phyloP scores from a whole-genome alignment of 257 asterid species.

The Mitragyna speciosa region DNA sequence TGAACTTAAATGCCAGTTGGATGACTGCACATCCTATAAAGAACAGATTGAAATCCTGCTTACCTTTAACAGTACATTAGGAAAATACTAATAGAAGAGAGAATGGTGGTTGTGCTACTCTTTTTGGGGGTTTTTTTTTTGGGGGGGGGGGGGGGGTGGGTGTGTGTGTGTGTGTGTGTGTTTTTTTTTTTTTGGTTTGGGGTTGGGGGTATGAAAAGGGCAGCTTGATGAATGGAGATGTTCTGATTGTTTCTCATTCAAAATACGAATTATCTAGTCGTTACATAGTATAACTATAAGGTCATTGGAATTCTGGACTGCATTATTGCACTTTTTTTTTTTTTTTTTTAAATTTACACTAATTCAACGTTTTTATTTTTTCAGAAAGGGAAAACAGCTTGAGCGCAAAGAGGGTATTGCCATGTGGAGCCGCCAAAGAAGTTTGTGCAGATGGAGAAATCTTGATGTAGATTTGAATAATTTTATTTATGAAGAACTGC shows the following conservation, averaged over 20 bases:
- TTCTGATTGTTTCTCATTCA: no score
- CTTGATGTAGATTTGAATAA: conserved; percentile 33
- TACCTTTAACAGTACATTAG: neutral
- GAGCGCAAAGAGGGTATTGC: conserved; percentile 31
- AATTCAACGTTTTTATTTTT: conserved; percentile 1
- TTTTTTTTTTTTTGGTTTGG: no score
- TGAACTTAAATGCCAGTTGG: neutral
- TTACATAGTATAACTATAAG: neutral
- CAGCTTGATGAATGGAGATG: no score
- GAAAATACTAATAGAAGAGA: neutral
- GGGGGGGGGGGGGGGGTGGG: no score
- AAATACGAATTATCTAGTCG: neutral
- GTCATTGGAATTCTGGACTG: neutral
- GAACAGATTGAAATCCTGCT: neutral
- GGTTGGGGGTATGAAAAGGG: no score
- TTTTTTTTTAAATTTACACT: neutral
- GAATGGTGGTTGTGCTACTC: neutral
- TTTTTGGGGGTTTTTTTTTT: no score
- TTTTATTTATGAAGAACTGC: conserved; percentile 20
- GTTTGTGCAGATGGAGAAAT: conserved; percentile 10
- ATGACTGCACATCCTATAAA: neutral
- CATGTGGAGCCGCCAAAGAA: conserved; percentile 4
- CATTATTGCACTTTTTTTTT: neutral
- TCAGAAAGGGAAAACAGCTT: conserved; percentile 81
- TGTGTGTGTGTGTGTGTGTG: no score